phyloP scores from a whole-genome alignment of 2,329 filamentous ascomycete genomes.

The Pseudogymnoascus sp. region DNA sequence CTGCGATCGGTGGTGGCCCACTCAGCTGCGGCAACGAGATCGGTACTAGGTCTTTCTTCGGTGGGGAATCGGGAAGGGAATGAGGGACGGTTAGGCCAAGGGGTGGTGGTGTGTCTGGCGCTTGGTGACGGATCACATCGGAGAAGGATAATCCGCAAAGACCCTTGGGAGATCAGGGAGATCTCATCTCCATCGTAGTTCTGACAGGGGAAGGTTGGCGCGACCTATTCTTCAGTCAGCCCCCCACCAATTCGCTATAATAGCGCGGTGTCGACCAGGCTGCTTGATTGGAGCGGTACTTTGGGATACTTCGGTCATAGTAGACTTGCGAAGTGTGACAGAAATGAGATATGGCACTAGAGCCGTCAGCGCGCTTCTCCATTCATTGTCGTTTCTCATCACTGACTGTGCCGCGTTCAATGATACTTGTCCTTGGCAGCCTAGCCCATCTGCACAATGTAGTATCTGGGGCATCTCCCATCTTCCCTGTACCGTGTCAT shows the following conservation, averaged over 20 bases:
- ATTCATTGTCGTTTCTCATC: background rate
- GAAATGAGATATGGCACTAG: background rate
- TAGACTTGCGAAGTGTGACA: background rate
- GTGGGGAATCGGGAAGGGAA: background rate
- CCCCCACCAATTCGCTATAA: background rate
- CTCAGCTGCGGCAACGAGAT: background rate
- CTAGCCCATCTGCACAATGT: background rate
- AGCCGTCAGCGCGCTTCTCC: background rate
- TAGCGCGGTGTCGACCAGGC: background rate
- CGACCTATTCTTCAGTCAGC: background rate
- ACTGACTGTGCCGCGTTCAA: background rate
- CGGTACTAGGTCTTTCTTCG: background rate
- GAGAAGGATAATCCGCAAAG: background rate
- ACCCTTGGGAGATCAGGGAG: background rate
- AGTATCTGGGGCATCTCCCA: background rate
- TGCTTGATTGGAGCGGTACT: background rate
- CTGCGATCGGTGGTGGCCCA: background rate
- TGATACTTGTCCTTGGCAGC: background rate
- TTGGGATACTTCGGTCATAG: background rate
- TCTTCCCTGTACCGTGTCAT: background rate
- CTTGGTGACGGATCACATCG: background rate
- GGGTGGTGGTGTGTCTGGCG: background rate
- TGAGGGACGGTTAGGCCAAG: background rate
- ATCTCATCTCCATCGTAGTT: background rate
- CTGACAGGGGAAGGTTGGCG: background rate